These are phyloP conservation scores for Cyclotella distinguenda DNA, from an alignment of 108 stramenopile genomes.

Conservation along the genomic window DNA sequence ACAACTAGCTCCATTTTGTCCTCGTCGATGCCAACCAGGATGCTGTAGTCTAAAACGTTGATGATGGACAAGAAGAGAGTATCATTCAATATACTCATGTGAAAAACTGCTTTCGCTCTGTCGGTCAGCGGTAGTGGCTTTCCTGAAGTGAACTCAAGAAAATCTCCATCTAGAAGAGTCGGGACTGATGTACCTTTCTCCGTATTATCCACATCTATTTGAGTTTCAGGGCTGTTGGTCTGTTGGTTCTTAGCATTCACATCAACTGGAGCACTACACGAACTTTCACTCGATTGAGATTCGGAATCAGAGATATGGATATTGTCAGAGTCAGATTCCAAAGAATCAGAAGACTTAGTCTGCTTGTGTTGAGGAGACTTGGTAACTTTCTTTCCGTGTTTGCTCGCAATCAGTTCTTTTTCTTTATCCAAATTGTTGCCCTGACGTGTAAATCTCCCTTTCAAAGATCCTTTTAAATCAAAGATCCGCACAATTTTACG, in stretches of 20 bases:
- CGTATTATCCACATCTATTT: constrained; percentile 19
- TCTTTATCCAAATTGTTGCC: constrained; percentile 44
- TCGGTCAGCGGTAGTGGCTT: constrained; percentile 93
- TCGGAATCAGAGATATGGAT: too few relatives aligned
- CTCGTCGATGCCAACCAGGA: constrained; percentile 94
- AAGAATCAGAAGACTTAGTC: constrained; percentile 37
- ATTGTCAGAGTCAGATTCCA: too few relatives aligned
- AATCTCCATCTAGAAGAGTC: constrained; percentile 93
- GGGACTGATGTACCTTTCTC: constrained; percentile 39
- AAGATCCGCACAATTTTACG: constrained; percentile 87
- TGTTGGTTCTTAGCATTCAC: constrained; percentile 14
- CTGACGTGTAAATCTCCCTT: constrained; percentile 89
- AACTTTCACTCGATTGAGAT: constrained; percentile 27
- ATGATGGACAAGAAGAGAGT: constrained; percentile 93
- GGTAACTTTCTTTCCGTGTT: neutral
- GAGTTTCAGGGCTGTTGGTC: neutral
- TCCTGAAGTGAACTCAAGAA: constrained; percentile 91
- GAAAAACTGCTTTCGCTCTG: constrained; percentile 90
- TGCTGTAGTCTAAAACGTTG: constrained; percentile 97
- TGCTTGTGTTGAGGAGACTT: constrained; percentile 28
- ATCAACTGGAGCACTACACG: constrained; percentile 20
- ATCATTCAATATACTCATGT: constrained; percentile 94
- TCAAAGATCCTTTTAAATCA: constrained; percentile 93
- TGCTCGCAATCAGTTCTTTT: constrained; percentile 17
- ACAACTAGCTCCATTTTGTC: constrained; percentile 92